phyloP scores from a whole-genome alignment of 2,329 filamentous ascomycete species.

The Pyrenochaeta sp. region DNA sequence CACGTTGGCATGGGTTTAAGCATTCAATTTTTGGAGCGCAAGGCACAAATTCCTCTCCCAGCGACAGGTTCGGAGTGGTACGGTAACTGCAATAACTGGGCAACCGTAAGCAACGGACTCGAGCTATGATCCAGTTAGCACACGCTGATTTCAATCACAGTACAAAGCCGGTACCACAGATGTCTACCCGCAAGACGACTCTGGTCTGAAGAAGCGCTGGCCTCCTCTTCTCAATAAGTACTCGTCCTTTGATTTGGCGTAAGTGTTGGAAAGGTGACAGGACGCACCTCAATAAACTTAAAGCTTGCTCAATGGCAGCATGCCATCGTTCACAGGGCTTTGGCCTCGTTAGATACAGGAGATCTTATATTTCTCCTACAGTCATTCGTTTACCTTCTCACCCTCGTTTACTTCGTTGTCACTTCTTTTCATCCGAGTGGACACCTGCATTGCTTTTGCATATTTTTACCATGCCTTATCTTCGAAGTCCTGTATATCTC shows the following conservation, averaged over 20 bases:
- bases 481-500: not conserved
- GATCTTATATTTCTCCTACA: not conserved
- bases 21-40: slow-evolving; percentile 36
- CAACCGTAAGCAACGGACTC: not conserved
- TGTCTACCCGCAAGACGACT: slow-evolving; percentile 50
- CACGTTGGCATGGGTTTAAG: slow-evolving; percentile 40
- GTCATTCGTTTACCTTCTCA: slow-evolving; percentile 14
- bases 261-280: not conserved
- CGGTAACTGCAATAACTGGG: slow-evolving; percentile 39
- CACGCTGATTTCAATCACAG: not conserved
- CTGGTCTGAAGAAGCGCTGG: slow-evolving; percentile 49
- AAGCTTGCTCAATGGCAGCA: not conserved
- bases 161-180: slow-evolving; percentile 24
- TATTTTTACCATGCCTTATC: not conserved
- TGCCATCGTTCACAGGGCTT: not conserved
- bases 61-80: slow-evolving; percentile 33
- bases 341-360: not conserved
- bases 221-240: slow-evolving; percentile 19
- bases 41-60: slow-evolving; percentile 30
- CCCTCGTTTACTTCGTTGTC: slow-evolving; percentile 8
- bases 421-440: not conserved
- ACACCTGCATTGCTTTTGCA: not conserved
- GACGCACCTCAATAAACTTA: not conserved
- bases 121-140: not conserved
- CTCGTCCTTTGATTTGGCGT: slow-evolving; percentile 6